Base-by-base conservation (phyloP, 345 rosid genomes). In the Citrus trifoliata region DNA sequence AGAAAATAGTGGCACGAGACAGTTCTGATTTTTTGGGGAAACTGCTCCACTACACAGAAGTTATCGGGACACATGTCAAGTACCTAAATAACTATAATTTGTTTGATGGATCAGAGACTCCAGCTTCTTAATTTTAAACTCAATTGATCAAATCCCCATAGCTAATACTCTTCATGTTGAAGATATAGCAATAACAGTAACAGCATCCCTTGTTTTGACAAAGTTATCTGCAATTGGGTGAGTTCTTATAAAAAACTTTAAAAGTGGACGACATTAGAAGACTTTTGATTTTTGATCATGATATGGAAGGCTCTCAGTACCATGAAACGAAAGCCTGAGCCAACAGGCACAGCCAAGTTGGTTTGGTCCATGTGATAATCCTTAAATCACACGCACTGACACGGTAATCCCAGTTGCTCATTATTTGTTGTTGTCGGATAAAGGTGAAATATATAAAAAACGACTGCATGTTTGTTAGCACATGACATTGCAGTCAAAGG, bases 41-140 rank as follows among this genome's bases (percentile, higher is more conserved):
- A 87, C 92, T 76, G 87, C 78, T 85, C 87, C 90, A 78, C 85
- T 69, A 67, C 78, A 5, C 62, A 7, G 37, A 21, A 58, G 58
- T 53, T 22, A 78, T 64, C 63, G 30, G 77, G 70, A 86, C 82
- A 81, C 76, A 42, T 82, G 83, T 62, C 81, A 21, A 37, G 7
- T 65, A 74, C 59, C 27, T 16, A 53, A 12, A 66, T 21, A 9
- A 21, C 10, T 30, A 14, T 5, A 16, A 53, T 18, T 51, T 53
- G 22, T 4, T 53, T 53, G 58, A 19, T 53, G 22, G 58, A 53
- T 53, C 22, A 53, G 22, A 27, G 32, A 37, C 28, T 21, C 16
- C 14, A 61, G n/a, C 70, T 51, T 58, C 73, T 24, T 65, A 12
- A 51, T 51, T 51, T 51, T 25, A 37, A 13, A 74, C 21, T 51